Percentiles rank a stretch among this genome's conserved stretches.
Evolutionary conservation across 2,329 filamentous ascomycete genomes (phyloP).

Genomic region (Neonectria neomacrospora): DNA sequence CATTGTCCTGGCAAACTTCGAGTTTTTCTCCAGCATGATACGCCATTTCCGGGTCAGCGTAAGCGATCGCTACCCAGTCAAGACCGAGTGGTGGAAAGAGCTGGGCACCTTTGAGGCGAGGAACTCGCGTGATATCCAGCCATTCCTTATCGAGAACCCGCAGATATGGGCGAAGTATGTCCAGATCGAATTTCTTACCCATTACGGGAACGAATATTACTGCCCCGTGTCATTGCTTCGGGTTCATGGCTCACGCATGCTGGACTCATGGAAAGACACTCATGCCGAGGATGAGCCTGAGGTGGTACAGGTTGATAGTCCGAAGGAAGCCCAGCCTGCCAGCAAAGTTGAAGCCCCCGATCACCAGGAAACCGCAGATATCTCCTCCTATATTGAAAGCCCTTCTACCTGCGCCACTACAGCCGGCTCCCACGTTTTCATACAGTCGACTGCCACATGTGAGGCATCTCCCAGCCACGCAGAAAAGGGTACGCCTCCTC

Average conservation of each 20-base stretch:
- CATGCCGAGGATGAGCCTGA: conserved; percentile 43
- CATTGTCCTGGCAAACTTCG: conserved; percentile 96
- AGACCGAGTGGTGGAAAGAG: conserved; percentile 89
- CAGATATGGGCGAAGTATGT: conserved; percentile 96
- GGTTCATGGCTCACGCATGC: conserved; percentile 95
- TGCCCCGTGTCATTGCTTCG: conserved; percentile 91
- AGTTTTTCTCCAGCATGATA: conserved; percentile 99
- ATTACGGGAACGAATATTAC: conserved; percentile 97
- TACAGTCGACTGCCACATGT: conserved; percentile 20
- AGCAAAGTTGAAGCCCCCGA: conserved; percentile 13
- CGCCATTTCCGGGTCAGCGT: conserved; percentile 91
- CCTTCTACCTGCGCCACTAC: background rate
- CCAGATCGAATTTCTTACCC: conserved; percentile 88
- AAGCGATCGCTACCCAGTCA: conserved; percentile 93
- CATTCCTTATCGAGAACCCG: conserved; percentile 93
- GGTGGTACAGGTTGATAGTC: conserved; percentile 19
- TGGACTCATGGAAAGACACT: conserved; percentile 89
- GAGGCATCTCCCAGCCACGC: conserved; percentile 22
- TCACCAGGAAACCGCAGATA: background rate
- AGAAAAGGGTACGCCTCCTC: background rate
- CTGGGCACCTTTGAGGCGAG: conserved; percentile 89
- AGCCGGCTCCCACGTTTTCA: conserved; percentile 9
- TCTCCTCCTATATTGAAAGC: conserved; percentile 3
- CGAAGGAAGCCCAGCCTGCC: conserved; percentile 17
- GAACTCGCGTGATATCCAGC: conserved; percentile 93